Percentiles rank a stretch among this genome's conserved stretches.
phyloP scores from a whole-genome alignment of 805 yeast species.

The Nakazawaea laoshanensis region DNA sequence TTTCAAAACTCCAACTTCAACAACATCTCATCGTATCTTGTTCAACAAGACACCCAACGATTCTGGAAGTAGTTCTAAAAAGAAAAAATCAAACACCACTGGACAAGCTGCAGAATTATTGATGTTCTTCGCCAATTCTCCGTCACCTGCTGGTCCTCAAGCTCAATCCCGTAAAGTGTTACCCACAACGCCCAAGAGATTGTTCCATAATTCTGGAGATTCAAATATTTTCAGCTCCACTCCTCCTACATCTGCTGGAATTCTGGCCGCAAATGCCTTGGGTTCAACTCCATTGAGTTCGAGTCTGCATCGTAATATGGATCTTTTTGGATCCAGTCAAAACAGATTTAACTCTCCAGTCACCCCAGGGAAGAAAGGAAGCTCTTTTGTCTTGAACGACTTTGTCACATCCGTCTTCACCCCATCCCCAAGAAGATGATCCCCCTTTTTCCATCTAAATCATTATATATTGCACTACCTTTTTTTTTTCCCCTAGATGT shows the following conservation, averaged over 20 bases:
- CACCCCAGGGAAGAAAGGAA: conserved; percentile 9
- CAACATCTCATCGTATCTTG: conserved; percentile 4
- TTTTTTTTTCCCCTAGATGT: not conserved
- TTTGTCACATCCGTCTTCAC: conserved; percentile 35
- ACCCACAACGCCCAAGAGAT: conserved; percentile 11
- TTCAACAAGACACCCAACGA: conserved; percentile 4
- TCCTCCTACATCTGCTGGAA: conserved; percentile 11
- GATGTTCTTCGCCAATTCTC: conserved; percentile 78
- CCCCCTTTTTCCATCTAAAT: not conserved
- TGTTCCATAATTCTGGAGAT: conserved; percentile 1
- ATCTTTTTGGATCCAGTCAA: not conserved
- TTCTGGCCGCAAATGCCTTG: conserved; percentile 9
- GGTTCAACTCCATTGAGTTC: conserved; percentile 10
- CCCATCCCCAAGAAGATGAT: conserved; percentile 27
- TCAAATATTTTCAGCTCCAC: conserved; percentile 6
- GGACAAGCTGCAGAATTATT: conserved; percentile 74
- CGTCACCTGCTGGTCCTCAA: conserved; percentile 20
- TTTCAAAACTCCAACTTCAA: conserved; percentile 21
- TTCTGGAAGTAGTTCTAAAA: conserved; percentile 17
- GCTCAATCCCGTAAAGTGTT: conserved; percentile 4
- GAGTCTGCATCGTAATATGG: not conserved
- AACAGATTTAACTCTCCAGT: conserved; percentile 7
- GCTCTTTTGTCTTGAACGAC: conserved; percentile 37
- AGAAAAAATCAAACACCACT: conserved; percentile 18
- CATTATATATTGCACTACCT: too few species aligned